Evolutionary conservation across 2,329 filamentous ascomycete genomes (phyloP).

Genomic region (Trichoderma koningiopsis): DNA sequence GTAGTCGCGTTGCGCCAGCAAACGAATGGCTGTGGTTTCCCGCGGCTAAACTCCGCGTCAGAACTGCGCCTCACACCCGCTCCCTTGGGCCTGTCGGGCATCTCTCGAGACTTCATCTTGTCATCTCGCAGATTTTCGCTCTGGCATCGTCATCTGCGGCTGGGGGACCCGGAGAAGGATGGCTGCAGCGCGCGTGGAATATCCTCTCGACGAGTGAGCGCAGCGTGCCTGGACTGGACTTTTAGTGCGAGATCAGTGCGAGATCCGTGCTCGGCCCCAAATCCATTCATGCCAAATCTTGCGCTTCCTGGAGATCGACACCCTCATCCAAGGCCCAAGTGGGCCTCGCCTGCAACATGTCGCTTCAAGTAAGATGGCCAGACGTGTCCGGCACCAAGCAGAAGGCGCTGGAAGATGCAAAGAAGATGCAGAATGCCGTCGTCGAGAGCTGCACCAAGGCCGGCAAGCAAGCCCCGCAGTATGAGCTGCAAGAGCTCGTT

Average conservation of each 20-base stretch:
- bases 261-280: background rate
- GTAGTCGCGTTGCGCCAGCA: background rate
- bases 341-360: conserved; percentile 37
- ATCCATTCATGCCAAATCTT: background rate
- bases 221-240: background rate
- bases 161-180: conserved; percentile 1
- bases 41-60: conserved; percentile 22
- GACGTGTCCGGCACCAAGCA: conserved; percentile 53
- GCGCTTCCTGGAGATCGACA: background rate
- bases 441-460: conserved; percentile 62
- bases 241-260: background rate
- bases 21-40: conserved; percentile 15
- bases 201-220: conserved; percentile 11
- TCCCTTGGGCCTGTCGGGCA: conserved; percentile 10
- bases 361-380: conserved; percentile 47
- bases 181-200: background rate
- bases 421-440: conserved; percentile 67
- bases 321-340: conserved; percentile 13
- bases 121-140: background rate
- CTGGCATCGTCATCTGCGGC: background rate
- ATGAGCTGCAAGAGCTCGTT: conserved; percentile 71
- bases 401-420: conserved; percentile 68
- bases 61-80: conserved; percentile 15
- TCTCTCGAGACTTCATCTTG: background rate
- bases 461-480: conserved; percentile 63